Conservation (phyloP, 116 monocot species). For the Papilionanthe hybrid region DNA sequence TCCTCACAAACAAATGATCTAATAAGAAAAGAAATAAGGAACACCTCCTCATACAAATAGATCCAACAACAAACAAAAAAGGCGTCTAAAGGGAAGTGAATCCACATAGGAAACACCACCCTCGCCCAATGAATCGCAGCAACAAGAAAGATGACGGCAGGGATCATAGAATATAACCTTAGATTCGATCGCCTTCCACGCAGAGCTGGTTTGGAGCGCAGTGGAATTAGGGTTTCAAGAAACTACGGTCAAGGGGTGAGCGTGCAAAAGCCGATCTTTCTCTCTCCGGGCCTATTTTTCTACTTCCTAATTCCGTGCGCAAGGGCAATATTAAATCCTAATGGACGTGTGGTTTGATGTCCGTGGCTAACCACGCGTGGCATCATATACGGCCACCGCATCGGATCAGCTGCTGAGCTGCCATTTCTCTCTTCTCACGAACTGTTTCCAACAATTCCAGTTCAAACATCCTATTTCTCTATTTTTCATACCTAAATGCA, state of each 20-base stretch:
- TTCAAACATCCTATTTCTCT: too few relatives aligned
- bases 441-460: too few relatives aligned
- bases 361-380: background rate
- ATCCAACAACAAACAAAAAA: background rate
- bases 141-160: background rate
- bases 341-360: slow-evolving; percentile 3
- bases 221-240: slow-evolving; percentile 6
- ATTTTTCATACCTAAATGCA: too few relatives aligned
- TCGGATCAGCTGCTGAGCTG: background rate
- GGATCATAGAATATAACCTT: background rate
- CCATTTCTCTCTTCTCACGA: too few relatives aligned
- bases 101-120: background rate
- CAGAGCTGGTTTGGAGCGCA: background rate
- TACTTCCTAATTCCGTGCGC: background rate
- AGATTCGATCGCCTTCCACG: background rate
- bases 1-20: background rate
- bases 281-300: background rate
- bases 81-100: background rate
- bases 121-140: background rate
- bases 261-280: background rate
- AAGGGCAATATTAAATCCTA: background rate
- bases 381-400: slow-evolving; percentile 1
- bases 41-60: background rate
- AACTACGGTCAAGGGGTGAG: background rate
- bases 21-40: background rate